phyloP scores from a whole-genome alignment of 1,284 basidiomycete genomes.

The Nidula niveotomentosa region DNA sequence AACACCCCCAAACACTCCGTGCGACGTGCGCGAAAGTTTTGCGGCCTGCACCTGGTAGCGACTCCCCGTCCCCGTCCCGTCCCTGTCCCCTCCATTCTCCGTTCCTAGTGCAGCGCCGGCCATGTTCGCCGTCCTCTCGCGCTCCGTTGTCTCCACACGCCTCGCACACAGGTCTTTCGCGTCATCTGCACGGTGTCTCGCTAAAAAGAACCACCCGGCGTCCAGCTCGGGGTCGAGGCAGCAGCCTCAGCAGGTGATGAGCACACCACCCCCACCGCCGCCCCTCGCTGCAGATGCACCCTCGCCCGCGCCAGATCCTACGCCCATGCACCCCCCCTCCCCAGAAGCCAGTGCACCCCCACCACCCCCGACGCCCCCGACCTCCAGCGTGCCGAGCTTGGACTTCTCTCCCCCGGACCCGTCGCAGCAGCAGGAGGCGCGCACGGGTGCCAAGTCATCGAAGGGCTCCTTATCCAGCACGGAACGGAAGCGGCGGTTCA shows the following conservation, averaged over 20 bases:
- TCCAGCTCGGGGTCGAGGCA: background rate
- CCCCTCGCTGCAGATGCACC: background rate
- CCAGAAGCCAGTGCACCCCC: conserved; percentile 9
- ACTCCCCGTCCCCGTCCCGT: too few relatives aligned
- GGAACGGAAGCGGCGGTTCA: conserved; percentile 61
- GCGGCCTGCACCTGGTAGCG: too few relatives aligned
- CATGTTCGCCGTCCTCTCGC: background rate
- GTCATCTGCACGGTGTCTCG: background rate
- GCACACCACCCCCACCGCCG: background rate
- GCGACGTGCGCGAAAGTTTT: too few relatives aligned
- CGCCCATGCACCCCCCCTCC: background rate
- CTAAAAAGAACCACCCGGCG: background rate
- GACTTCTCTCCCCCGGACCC: conserved; percentile 55
- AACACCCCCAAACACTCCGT: too few relatives aligned
- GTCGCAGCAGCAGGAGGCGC: conserved; percentile 28
- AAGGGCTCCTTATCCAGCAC: conserved; percentile 71
- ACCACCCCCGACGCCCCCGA: conserved; percentile 1
- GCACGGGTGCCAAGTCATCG: conserved; percentile 73
- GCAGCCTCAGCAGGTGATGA: background rate
- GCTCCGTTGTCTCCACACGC: background rate
- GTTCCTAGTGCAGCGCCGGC: background rate
- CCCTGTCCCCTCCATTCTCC: background rate
- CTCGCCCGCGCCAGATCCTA: background rate
- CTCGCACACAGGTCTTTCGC: background rate
- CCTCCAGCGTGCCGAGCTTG: conserved; percentile 39